phyloP scores from a whole-genome alignment of 345 rosid genomes.

The Hirschfeldia incana region DNA sequence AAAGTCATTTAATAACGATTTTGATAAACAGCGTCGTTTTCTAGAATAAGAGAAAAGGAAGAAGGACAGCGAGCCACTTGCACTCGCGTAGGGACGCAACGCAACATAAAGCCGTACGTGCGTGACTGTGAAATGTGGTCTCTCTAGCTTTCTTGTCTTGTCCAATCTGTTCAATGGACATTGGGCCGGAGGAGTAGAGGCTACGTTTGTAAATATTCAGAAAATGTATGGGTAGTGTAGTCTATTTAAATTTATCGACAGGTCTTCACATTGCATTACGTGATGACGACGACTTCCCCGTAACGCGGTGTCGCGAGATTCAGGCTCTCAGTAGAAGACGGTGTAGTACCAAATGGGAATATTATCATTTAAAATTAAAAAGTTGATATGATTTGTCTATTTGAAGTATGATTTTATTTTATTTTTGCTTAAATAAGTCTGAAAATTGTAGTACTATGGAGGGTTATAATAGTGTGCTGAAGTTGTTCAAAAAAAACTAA shows the following conservation, averaged over 20 bases:
- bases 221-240: background rate
- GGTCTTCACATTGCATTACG: conserved; percentile 16
- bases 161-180: conserved; percentile 20
- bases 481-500: too few species aligned
- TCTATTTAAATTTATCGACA: conserved; percentile 8
- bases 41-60: background rate
- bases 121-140: conserved; percentile 25
- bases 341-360: background rate
- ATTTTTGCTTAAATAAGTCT: background rate
- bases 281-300: conserved; percentile 28
- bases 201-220: background rate
- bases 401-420: background rate
- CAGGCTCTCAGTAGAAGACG: background rate
- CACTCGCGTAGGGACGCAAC: conserved; percentile 30
- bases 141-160: conserved; percentile 32
- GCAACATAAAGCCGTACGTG: conserved; percentile 34
- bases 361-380: background rate
- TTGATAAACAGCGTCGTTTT: conserved; percentile 21
- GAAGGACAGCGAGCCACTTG: conserved; percentile 36
- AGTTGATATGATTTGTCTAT: background rate
- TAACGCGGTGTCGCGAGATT: conserved; percentile 13
- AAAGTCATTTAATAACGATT: conserved; percentile 8
- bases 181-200: background rate
- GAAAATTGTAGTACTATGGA: background rate
- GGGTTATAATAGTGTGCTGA: too few species aligned